Base-by-base conservation (phyloP, 441 rosid genomes). In the Dalechampia spathulata region DNA sequence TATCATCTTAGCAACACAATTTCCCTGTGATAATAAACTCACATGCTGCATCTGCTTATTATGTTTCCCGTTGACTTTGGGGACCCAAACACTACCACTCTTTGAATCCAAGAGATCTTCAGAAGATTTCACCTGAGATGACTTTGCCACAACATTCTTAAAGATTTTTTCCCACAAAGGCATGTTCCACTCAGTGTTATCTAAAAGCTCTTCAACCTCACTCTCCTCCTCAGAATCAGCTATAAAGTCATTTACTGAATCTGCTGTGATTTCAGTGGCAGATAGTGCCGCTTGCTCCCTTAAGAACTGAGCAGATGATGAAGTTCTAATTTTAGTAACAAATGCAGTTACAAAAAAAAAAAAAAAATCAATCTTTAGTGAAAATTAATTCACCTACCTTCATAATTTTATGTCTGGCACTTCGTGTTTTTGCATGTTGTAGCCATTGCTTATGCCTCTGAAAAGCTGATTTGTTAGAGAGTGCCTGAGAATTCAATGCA, bases 331-430 rank as follows among this genome's bases (percentile, higher is more conserved):
- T 61, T 52, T 23, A 48, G 54, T 44, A 42, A 32, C 32, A 52
- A 51, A 2, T 45, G n/a, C 4, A 63, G 40, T 42, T 17, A 46
- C 11, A 20, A 42, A 6, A 53, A n/a, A n/a, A 52, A 45, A 47
- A n/a, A 28, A 42, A 15, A 2, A 20, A 15, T 34, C 12, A 20
- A 51, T 45, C 34, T 23, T 32, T 41, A 46, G 4, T 57, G 4
- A 41, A 41, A 17, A 43, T 16, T 48, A 55, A 13, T 47, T 59
- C 49, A 64, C 75, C 57, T 77, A 89, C 99, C 62, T 85, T 93
- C 96, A 87, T 83, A 46, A 93, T 93, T 77, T 93, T 93, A 78
- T 93, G 97, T 52, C 97, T 85, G 71, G 99, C 99, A 75, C 97
- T 83, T 44, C 78, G 88, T 60, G 99, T 89, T 80, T 77, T 89